Base-by-base conservation (phyloP, 371 early-diverging fungal species). In the Mucor sp. region DNA sequence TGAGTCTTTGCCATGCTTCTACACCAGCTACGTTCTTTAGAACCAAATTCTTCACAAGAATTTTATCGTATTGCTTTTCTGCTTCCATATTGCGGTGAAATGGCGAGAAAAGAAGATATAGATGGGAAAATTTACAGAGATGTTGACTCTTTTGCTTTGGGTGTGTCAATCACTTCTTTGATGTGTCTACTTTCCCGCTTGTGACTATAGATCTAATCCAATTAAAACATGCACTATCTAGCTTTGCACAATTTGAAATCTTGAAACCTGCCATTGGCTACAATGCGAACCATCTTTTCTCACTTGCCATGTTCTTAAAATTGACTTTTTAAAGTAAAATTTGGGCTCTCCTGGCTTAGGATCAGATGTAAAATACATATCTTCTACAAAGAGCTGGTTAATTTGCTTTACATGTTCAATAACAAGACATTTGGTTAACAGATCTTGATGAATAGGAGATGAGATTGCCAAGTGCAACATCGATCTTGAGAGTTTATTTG, bases 1-100 rank as follows among this genome's bases (percentile, higher is more conserved):
- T 93, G 25, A 83, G 80, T 25, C 95, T 85, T 68, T 96, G 97
- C 97, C 97, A 98, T 15, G 93, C 89, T 76, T 98, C 97, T 56
- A 94, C 93, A 12, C 98, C 98, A 33, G 95, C 89, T 28, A 91
- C 86, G n/a, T 88, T 93, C 62, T 92, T 90, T 30, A 97, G 87
- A 25, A 88, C 85, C 41, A 98, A 87, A 73, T 95, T 90, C 69
- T 88, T 87, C 58, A 96, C 83, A 44, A 91, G 79, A 66, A 97
- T 89, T 75, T 89, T 91, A 85, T 97, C 95, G 32, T 76, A 73
- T 56, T 76, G 68, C 14, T 48, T 60, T 17, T 68, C 59, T 41
- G 58, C 41, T 25, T 23, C 53, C 63, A 63, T 63, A 37, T 32
- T 57, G 8, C 11, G 33, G 11, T 12, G 21, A 28, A 48, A 44